Conservation (phyloP, 164 flowering plant species). For the Tetracentron sinense region DNA sequence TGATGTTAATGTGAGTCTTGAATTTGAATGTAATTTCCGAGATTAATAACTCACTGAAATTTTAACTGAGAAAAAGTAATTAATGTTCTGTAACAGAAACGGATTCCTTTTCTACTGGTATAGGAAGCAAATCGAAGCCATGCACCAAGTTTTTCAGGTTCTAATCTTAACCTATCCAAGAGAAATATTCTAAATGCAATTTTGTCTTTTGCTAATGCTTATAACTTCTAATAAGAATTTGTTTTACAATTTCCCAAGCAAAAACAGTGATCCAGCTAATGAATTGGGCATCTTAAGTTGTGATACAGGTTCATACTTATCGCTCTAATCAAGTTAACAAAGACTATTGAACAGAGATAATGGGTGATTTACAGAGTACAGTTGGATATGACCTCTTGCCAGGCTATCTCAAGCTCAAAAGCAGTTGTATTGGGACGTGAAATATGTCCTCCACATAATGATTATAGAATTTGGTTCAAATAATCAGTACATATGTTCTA, state of each 20-base stretch:
- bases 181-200: constrained; percentile 33
- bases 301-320: constrained; percentile 56
- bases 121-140: constrained; percentile 99
- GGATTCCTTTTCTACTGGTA: constrained; percentile 84
- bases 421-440: too few relatives aligned
- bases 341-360: constrained; percentile 37
- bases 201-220: constrained; percentile 26
- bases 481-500: too few relatives aligned
- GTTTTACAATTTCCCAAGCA: constrained; percentile 9
- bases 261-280: constrained; percentile 42
- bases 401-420: too few relatives aligned
- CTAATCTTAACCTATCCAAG: constrained; percentile 65
- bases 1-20: constrained; percentile 7
- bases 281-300: constrained; percentile 50
- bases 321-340: constrained; percentile 47
- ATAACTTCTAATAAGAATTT: constrained; percentile 22
- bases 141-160: constrained; percentile 99
- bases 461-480: too few relatives aligned
- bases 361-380: too few relatives aligned
- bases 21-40: constrained; percentile 10
- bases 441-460: too few relatives aligned
- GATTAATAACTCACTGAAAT: constrained; percentile 29
- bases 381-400: too few relatives aligned
- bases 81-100: constrained; percentile 90
- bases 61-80: constrained; percentile 56